Percentiles rank a stretch among this genome's conserved stretches.
These are phyloP conservation scores for Aethionema arabicum DNA, from an alignment of 345 rosid species.

Conservation along the genomic window DNA sequence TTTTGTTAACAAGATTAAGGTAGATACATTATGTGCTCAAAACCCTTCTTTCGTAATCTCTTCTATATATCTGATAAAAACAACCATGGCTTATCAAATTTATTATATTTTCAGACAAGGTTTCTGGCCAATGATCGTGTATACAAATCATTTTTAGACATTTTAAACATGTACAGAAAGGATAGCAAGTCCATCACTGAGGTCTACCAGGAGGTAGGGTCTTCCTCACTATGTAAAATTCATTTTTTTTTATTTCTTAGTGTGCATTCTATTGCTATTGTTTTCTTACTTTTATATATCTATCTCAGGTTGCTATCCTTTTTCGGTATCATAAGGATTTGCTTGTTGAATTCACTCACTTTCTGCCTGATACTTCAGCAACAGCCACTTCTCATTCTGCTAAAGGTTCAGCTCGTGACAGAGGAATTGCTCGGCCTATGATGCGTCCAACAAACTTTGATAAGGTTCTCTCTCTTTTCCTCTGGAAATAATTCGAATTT, in stretches of 20 bases:
- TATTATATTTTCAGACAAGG: conserved; percentile 55
- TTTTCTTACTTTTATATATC: neutral
- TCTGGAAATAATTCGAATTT: neutral
- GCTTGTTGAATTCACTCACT: conserved; percentile 73
- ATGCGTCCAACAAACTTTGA: conserved; percentile 50
- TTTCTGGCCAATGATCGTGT: conserved; percentile 89
- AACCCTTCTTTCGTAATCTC: neutral
- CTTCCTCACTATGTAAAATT: neutral
- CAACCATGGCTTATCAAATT: neutral
- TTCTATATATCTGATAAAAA: neutral
- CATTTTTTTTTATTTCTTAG: neutral
- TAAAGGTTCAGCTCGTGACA: conserved; percentile 33
- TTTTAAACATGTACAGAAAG: conserved; percentile 63
- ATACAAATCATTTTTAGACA: conserved; percentile 83
- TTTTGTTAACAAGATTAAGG: conserved; percentile 92
- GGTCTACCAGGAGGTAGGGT: conserved; percentile 77
- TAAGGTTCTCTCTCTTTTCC: conserved; percentile 48
- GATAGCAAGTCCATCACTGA: conserved; percentile 81
- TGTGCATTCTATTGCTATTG: neutral
- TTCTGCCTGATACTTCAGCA: conserved; percentile 10
- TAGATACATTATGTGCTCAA: conserved; percentile 24
- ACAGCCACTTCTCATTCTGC: too few relatives aligned
- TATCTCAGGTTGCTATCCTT: conserved; percentile 65
- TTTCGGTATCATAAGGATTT: conserved; percentile 74
- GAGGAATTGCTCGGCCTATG: conserved; percentile 39